Percentiles rank a stretch among this genome's conserved stretches.
Conservation (phyloP, 106 monocot species). For the Dendrobium huoshanense region DNA sequence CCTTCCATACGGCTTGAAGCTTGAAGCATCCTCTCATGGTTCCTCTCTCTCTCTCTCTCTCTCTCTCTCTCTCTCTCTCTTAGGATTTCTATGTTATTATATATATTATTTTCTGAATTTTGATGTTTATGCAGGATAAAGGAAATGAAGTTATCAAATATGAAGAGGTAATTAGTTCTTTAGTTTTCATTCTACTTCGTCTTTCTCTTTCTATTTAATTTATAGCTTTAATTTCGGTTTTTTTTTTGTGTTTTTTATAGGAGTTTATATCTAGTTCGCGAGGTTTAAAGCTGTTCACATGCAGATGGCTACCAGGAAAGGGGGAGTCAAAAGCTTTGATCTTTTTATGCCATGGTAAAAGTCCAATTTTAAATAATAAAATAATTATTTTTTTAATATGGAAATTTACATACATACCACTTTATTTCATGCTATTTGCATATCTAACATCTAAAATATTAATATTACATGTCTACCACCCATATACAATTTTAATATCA, state of each 20-base stretch:
- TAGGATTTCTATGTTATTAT: neutral
- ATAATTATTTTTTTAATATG: no score
- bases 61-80: neutral
- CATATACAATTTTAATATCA: no score
- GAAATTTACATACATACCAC: no score
- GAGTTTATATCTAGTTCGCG: slow-evolving; percentile 38
- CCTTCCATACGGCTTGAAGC: neutral
- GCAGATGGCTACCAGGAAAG: slow-evolving; percentile 40
- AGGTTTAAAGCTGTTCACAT: slow-evolving; percentile 43
- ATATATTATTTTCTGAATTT: neutral
- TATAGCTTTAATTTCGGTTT: neutral
- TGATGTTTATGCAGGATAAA: neutral
- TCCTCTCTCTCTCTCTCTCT: no score
- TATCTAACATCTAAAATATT: neutral
- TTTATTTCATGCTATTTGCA: neutral
- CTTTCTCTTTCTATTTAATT: neutral
- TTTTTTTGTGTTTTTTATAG: neutral
- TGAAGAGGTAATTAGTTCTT: slow-evolving; percentile 14
- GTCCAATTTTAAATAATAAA: no score
- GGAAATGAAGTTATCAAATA: slow-evolving; percentile 9
- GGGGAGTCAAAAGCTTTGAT: slow-evolving; percentile 39
- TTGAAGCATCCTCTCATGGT: no score
- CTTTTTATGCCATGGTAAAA: slow-evolving; percentile 59
- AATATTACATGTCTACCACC: no score
- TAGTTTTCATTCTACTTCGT: neutral